These are phyloP conservation scores for Cyberlindnera galapagoensis DNA, from an alignment of 805 yeast species.

Conservation along the genomic window DNA sequence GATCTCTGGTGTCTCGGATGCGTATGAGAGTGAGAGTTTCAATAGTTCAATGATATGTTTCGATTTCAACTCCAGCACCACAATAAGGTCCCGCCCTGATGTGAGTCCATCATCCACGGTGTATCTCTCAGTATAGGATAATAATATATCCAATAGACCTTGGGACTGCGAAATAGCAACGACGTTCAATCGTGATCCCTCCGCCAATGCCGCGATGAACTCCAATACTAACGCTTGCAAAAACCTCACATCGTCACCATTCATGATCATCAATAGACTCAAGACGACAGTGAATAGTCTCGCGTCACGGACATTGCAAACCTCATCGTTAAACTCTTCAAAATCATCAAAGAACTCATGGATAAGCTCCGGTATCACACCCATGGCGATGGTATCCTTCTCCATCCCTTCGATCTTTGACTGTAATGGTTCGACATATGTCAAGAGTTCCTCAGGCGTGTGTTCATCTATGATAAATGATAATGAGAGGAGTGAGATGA, in stretches of 20 bases:
- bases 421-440: too few species aligned
- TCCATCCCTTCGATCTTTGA: too few species aligned
- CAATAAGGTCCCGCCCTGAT: not conserved
- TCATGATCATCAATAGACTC: not conserved
- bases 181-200: constrained; percentile 1
- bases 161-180: not conserved
- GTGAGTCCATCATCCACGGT: not conserved
- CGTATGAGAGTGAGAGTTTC: constrained; percentile 1
- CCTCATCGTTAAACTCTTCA: not conserved
- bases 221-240: not conserved
- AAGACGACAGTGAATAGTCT: not conserved
- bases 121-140: not conserved
- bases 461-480: too few species aligned
- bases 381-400: too few species aligned
- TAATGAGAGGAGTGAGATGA: too few species aligned
- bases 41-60: constrained; percentile 7
- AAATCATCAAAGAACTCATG: not conserved
- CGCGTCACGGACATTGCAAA: constrained; percentile 1
- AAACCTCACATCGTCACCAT: not conserved
- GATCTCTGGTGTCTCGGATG: not conserved
- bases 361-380: too few species aligned
- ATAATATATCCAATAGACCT: not conserved
- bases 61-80: constrained; percentile 3
- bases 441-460: too few species aligned
- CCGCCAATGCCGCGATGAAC: not conserved